These are phyloP conservation scores for Epichloe typhina DNA, from an alignment of 2,329 filamentous ascomycete species.

Conservation along the genomic window DNA sequence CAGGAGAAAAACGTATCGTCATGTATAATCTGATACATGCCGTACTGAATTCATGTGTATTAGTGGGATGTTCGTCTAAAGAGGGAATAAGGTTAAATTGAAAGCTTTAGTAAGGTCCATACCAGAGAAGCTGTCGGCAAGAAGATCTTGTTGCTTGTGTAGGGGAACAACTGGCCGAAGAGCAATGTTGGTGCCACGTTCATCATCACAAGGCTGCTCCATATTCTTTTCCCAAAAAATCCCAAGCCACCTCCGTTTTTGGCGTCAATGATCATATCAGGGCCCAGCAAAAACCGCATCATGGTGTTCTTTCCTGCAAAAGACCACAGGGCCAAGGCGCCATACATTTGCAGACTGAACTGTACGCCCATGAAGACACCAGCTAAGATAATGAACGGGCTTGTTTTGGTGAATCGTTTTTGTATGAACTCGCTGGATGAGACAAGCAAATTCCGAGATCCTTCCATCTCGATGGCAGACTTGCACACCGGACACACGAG, in stretches of 20 bases:
- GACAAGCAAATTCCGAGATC: slow-evolving; percentile 62
- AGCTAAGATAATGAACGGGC: slow-evolving; percentile 52
- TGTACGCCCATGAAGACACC: slow-evolving; percentile 37
- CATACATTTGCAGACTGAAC: slow-evolving; percentile 41
- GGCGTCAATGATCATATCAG: slow-evolving; percentile 17
- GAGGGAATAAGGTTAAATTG: too few species aligned
- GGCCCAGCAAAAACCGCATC: slow-evolving; percentile 27
- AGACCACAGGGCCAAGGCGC: slow-evolving; percentile 32
- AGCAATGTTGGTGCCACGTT: slow-evolving; percentile 33
- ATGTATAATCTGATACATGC: slow-evolving; percentile 30
- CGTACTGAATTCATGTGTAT: slow-evolving; percentile 25
- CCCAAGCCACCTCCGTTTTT: slow-evolving; percentile 9
- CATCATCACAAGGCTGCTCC: slow-evolving; percentile 25
- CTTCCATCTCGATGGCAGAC: slow-evolving; percentile 59
- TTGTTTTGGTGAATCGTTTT: slow-evolving; percentile 36
- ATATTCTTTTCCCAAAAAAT: slow-evolving; percentile 17
- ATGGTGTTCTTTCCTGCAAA: slow-evolving; percentile 38
- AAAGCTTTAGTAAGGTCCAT: slow-evolving; percentile 9
- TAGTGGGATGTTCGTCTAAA: too few species aligned
- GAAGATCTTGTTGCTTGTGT: slow-evolving; percentile 24
- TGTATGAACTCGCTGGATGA: slow-evolving; percentile 49
- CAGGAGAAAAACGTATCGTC: slow-evolving; percentile 33
- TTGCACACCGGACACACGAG: slow-evolving; percentile 87
- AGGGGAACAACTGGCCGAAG: slow-evolving; percentile 29
- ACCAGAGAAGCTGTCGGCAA: slow-evolving; percentile 30